Percentiles rank a stretch among this genome's conserved stretches.
These are phyloP conservation scores for Diutina siamensis DNA, from an alignment of 1,139 yeast species.

Conservation along the genomic window DNA sequence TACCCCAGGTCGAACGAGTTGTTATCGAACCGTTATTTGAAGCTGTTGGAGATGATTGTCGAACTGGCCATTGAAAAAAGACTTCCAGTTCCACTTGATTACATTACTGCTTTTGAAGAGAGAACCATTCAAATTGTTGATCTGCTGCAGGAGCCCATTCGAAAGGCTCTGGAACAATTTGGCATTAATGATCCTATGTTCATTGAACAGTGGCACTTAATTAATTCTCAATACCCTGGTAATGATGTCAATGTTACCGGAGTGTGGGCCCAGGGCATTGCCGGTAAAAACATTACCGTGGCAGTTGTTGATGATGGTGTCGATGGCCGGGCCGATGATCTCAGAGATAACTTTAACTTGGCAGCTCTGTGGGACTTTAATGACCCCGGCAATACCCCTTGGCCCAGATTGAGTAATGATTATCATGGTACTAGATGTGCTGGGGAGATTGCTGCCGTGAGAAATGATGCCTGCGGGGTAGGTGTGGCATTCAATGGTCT, in stretches of 20 bases:
- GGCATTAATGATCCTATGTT: slow-evolving; percentile 74
- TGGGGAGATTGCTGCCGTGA: slow-evolving; percentile 91
- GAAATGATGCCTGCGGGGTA: slow-evolving; percentile 80
- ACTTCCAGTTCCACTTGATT: slow-evolving; percentile 21
- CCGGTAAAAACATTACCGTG: slow-evolving; percentile 74
- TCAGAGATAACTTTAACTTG: slow-evolving; percentile 56
- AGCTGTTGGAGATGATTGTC: slow-evolving; percentile 39
- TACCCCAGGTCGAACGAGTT: slow-evolving; percentile 18
- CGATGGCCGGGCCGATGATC: slow-evolving; percentile 67
- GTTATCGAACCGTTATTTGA: slow-evolving; percentile 18
- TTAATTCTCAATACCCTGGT: slow-evolving; percentile 62
- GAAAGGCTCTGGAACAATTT: slow-evolving; percentile 40
- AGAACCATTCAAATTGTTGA: slow-evolving; percentile 19
- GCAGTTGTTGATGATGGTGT: slow-evolving; percentile 94
- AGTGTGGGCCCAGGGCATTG: slow-evolving; percentile 71
- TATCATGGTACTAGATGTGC: slow-evolving; percentile 98
- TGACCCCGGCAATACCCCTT: slow-evolving; percentile 61
- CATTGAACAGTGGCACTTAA: slow-evolving; percentile 78
- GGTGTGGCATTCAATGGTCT: slow-evolving; percentile 87
- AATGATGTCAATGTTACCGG: slow-evolving; percentile 82
- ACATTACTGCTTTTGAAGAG: slow-evolving; percentile 7
- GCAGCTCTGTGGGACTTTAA: slow-evolving; percentile 90
- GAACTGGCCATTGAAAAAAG: slow-evolving; percentile 39
- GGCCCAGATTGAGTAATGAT: slow-evolving; percentile 74
- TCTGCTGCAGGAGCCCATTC: slow-evolving; percentile 33